Evolutionary conservation across 1,139 yeast species (phyloP), one percentile per base, ranked within the genome.

Genomic region (Candida albicans): DNA sequence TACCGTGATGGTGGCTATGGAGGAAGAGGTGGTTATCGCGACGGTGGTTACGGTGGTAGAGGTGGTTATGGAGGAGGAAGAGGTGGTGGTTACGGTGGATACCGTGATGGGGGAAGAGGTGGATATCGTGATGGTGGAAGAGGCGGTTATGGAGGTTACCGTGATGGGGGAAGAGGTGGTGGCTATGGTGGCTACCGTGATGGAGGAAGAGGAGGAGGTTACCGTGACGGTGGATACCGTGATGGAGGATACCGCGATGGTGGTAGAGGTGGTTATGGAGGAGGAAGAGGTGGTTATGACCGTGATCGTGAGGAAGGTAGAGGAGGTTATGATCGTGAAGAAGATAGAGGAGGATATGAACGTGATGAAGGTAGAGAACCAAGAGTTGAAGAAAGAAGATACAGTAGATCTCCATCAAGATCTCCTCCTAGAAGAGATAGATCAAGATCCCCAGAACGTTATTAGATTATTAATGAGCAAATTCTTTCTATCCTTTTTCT

Each of bases 401-500:
- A 60, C 49, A 66, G 74, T 31, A 62, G 73, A 52, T 67, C 73
- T 2, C 73, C 74, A 10, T 67, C 73, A 3, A 67, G 76, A 54
- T 68, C 74, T 11, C 74, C 74, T 12, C 61, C 61, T 44, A 62
- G 67, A 52, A 62, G 68, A 54, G 65, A 64, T 37, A 60, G 75
- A 56, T 68, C 75, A 33, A 65, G 74, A 52, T 69, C 75, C n/a
- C 75, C 75, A 10, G 70, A 64, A 47, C 47, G 42, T 33, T 44
- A 41, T 33, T 44, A 35, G 30, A 18, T 11, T 7, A 27, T 2
- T n/a, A 2, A 18, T 18, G 22, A 18, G 22, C 22, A 18, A n/a
- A 26, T 27, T 28, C 35, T 31, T 22, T 27, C 28, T n/a, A 9
- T 27, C 29, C 29, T 27, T 27, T n/a, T 3, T 18, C 5, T 18